These are phyloP conservation scores for Ulota crispa DNA, from an alignment of 225 moss, liverwort and hornwort species.

Conservation along the genomic window DNA sequence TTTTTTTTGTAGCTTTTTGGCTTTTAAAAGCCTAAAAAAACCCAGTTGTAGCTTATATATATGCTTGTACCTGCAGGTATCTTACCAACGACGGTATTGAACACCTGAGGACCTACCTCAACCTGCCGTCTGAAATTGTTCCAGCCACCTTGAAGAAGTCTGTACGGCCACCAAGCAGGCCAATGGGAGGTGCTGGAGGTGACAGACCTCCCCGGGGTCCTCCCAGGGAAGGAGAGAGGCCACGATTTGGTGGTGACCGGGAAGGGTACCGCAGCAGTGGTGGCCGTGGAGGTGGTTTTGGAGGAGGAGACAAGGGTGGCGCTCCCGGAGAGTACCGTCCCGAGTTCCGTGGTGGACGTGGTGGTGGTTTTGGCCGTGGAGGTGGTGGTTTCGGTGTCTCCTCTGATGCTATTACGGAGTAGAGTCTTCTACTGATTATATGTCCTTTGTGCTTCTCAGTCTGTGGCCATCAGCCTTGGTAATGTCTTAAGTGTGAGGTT, in stretches of 20 bases:
- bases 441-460: neutral
- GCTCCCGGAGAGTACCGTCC: conserved; percentile 78
- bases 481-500: neutral
- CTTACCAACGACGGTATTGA: conserved; percentile 71
- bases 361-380: conserved; percentile 73
- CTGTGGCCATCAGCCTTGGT: neutral
- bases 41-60: neutral
- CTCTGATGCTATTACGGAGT: conserved; percentile 46
- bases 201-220: conserved; percentile 72
- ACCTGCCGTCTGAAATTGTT: conserved; percentile 81
- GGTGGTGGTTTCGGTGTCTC: conserved; percentile 61
- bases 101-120: conserved; percentile 76
- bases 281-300: conserved; percentile 47
- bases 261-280: conserved; percentile 78
- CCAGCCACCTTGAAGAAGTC: conserved; percentile 90
- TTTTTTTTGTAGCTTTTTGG: too few species aligned
- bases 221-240: conserved; percentile 73
- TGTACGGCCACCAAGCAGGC: conserved; percentile 72
- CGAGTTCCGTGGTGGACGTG: conserved; percentile 62
- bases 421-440: neutral
- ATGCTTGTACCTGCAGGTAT: conserved; percentile 29
- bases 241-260: conserved; percentile 62
- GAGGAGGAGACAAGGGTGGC: conserved; percentile 76
- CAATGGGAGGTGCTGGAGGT: conserved; percentile 62
- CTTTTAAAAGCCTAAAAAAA: too few species aligned